A percentile compares a stretch with the other conserved stretches of the same genome.
phyloP scores from a whole-genome alignment of 176 grass and related monocot species.

The Stipa capillata region DNA sequence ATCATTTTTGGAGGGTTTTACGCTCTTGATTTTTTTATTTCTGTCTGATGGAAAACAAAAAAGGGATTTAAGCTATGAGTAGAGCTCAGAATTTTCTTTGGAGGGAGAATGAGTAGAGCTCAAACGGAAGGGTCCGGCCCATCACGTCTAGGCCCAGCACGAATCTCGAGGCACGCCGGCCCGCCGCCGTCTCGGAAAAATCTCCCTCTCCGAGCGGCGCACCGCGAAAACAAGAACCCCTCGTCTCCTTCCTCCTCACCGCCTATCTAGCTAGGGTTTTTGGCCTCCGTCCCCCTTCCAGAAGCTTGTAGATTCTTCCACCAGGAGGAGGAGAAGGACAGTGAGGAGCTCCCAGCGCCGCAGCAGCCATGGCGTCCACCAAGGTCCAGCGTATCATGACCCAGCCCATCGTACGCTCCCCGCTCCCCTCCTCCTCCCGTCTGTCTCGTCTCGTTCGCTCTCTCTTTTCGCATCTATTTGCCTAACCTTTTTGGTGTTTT shows the following conservation, averaged over 20 bases:
- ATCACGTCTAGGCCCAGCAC: not conserved
- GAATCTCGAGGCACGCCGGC: slow-evolving; percentile 3
- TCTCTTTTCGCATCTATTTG: not conserved
- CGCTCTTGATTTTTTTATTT: no score
- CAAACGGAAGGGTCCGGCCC: no score
- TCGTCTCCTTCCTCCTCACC: not conserved
- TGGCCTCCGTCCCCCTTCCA: not conserved
- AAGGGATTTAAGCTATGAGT: no score
- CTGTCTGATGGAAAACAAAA: no score
- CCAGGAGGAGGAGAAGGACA: no score
- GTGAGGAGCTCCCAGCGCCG: not conserved
- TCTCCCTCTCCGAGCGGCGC: no score
- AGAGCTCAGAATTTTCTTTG: no score
- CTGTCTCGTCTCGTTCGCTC: not conserved
- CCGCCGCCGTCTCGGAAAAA: slow-evolving; percentile 18
- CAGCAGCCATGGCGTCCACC: slow-evolving; percentile 86
- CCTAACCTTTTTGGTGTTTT: slow-evolving; percentile 8
- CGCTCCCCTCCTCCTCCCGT: not conserved
- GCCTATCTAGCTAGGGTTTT: slow-evolving; percentile 57
- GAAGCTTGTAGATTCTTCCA: slow-evolving; percentile 16
- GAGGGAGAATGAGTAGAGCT: no score
- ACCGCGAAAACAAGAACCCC: not conserved
- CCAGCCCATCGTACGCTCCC: slow-evolving; percentile 82
- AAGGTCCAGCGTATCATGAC: slow-evolving; percentile 99
- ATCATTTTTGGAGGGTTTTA: no score